Conservation (phyloP, 176 grass and related monocot genomes). For the Zea mays region Zm-B73-REFERENCE-NAM-5.0 NC_050096.1:181032501-181033000, state of each 20-base stretch:
- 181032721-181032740: slow-evolving; percentile 61
- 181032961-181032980: not conserved
- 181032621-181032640: slow-evolving; percentile 41
- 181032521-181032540: slow-evolving; percentile 44
- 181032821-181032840: not conserved
- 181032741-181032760: slow-evolving; percentile 54
- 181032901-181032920: not conserved
- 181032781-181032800: slow-evolving; percentile 54
- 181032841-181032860: not conserved
- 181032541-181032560: slow-evolving; percentile 68
- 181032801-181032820: slow-evolving; percentile 5
- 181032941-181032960: not conserved
- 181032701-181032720: slow-evolving; percentile 63
- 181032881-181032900: not conserved
- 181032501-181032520: slow-evolving; percentile 58
- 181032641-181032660: slow-evolving; percentile 39
- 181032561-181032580: slow-evolving; percentile 77
- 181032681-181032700: slow-evolving; percentile 51
- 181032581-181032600: slow-evolving; percentile 57
- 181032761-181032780: slow-evolving; percentile 56
- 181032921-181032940: not conserved
- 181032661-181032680: slow-evolving; percentile 56
- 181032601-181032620: slow-evolving; percentile 55
- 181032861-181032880: not conserved
- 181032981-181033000: not conserved